Percentiles rank a stretch among this genome's conserved stretches.
phyloP scores from a whole-genome alignment of 306 rosid species.

The Luffa aegyptiaca region DNA sequence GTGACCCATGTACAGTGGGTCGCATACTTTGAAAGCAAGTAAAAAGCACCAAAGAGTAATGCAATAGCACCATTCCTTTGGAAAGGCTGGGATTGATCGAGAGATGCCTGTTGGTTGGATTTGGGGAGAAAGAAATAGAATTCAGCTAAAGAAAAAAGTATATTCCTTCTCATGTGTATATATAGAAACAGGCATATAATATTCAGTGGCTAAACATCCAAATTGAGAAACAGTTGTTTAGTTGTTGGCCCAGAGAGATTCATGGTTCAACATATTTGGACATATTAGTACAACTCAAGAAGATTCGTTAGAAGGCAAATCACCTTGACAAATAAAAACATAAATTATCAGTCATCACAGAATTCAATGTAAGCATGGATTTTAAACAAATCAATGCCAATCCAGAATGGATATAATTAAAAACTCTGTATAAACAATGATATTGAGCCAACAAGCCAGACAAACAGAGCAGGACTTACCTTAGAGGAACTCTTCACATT shows the following conservation, averaged over 20 bases:
- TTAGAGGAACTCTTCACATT: slow-evolving; percentile 63
- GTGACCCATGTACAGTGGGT: slow-evolving; percentile 99
- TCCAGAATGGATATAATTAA: neutral
- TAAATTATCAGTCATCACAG: neutral
- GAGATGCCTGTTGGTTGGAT: slow-evolving; percentile 42
- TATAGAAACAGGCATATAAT: neutral
- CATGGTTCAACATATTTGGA: neutral
- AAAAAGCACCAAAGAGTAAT: slow-evolving; percentile 88
- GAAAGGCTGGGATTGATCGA: slow-evolving; percentile 95
- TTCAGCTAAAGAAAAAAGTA: neutral
- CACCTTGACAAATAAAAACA: neutral
- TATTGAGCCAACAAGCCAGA: neutral
- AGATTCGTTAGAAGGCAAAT: neutral
- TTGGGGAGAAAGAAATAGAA: neutral
- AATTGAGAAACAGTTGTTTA: neutral
- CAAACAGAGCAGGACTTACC: slow-evolving; percentile 33
- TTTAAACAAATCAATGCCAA: neutral
- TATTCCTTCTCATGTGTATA: neutral
- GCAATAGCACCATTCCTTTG: slow-evolving; percentile 76
- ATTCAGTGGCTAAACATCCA: neutral
- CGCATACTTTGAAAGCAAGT: slow-evolving; percentile 81
- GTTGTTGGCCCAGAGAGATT: neutral
- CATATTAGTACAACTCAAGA: neutral
- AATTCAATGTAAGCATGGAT: too few relatives aligned
- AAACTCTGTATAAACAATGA: neutral